Evolutionary conservation across 768 basidiomycete species (phyloP).

Genomic region (Lactarius deliciosus): DNA sequence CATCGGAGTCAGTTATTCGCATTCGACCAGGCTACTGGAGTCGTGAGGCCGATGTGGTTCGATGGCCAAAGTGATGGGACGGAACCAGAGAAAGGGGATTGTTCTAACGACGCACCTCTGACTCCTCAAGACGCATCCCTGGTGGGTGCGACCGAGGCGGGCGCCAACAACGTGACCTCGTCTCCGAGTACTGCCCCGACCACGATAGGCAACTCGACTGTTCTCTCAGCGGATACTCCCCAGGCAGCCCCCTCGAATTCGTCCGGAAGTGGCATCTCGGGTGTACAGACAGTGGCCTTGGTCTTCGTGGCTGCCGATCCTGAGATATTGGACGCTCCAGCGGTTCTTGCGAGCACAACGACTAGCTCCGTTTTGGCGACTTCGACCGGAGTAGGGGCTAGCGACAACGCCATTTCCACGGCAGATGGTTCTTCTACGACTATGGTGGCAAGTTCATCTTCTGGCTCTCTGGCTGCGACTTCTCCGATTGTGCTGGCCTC

Average conservation of each 20-base stretch:
- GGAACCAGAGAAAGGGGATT: conserved; percentile 21
- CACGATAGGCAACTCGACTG: neutral
- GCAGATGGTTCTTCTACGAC: neutral
- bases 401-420: neutral
- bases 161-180: neutral
- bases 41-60: conserved; percentile 55
- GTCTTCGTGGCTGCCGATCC: conserved; percentile 47
- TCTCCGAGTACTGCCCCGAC: neutral
- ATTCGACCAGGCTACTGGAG: conserved; percentile 49
- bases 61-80: conserved; percentile 34
- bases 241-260: conserved; percentile 13
- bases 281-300: conserved; percentile 50
- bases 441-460: conserved; percentile 4
- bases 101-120: conserved; percentile 25
- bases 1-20: conserved; percentile 59
- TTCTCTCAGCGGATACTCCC: conserved; percentile 13
- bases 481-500: conserved; percentile 9
- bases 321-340: conserved; percentile 31
- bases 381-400: conserved; percentile 15
- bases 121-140: conserved; percentile 20
- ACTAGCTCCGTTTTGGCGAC: conserved; percentile 13
- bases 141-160: conserved; percentile 21
- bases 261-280: conserved; percentile 27
- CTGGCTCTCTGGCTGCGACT: conserved; percentile 3
- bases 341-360: neutral